Base-by-base conservation (phyloP, 805 yeast genomes). In the Yarrowia yakushimensis region DNA sequence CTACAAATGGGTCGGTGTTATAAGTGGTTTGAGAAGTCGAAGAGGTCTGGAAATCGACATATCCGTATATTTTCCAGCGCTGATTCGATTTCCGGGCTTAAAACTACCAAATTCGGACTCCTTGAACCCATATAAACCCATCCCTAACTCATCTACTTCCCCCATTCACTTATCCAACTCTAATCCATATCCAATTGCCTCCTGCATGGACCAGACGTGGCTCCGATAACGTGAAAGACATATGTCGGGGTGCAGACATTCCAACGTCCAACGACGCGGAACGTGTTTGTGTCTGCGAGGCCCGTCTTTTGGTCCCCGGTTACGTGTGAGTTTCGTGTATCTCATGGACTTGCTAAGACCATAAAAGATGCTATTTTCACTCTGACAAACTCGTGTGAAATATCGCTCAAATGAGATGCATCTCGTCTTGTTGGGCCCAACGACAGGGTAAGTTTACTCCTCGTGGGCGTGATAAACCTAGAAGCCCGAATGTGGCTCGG, bases 211-310 rank as follows among this genome's bases (percentile, higher is more conserved):
- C 9, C 9, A 9, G 37, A 20, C 50, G 37, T 43, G 52, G 27
- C 54, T 9, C 31, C n/a, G 55, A 48, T 48, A 48, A 48, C 55
- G 55, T 48, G 55, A 48, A 48, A 46, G 48, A 4, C n/a, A 25
- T n/a, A n/a, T n/a, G n/a, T n/a, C n/a, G n/a, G n/a, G n/a, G n/a
- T n/a, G n/a, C n/a, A n/a, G n/a, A n/a, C n/a, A n/a, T n/a, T n/a
- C n/a, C n/a, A n/a, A n/a, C n/a, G n/a, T n/a, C n/a, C n/a, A n/a
- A n/a, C n/a, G n/a, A n/a, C n/a, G n/a, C n/a, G n/a, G n/a, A n/a
- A n/a, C n/a, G n/a, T n/a, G n/a, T n/a, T n/a, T n/a, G n/a, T n/a
- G n/a, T n/a, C n/a, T n/a, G n/a, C n/a, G n/a, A n/a, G n/a, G n/a
- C n/a, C n/a, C n/a, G n/a, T n/a, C n/a, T n/a, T n/a, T n/a, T n/a